phyloP scores from a whole-genome alignment of 148 eudicot species.

The Fallopia convolvulus region DNA sequence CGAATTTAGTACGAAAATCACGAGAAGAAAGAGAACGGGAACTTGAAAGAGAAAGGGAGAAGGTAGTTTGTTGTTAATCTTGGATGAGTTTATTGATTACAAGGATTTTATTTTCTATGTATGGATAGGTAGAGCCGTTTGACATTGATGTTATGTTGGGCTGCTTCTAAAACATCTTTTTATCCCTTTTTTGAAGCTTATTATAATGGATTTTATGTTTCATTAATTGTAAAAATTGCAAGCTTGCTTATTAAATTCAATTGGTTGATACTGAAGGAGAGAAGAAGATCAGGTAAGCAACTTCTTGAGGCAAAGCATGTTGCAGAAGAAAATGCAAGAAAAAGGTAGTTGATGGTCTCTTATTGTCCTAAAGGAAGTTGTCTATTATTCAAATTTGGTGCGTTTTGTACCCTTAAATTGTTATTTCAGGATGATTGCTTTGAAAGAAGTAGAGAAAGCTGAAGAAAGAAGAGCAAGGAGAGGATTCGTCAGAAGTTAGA shows the following conservation, averaged over 20 bases:
- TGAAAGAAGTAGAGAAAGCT: conserved; percentile 53
- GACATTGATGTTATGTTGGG: neutral
- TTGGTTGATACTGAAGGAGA: conserved; percentile 39
- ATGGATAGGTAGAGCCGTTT: neutral
- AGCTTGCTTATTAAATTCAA: conserved; percentile 1
- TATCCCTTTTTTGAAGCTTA: neutral
- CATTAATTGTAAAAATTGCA: neutral
- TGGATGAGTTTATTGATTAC: neutral
- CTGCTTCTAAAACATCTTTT: neutral
- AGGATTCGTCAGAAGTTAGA: conserved; percentile 62
- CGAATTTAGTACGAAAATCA: conserved; percentile 11
- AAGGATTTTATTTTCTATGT: neutral
- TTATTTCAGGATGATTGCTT: conserved; percentile 39
- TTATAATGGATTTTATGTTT: neutral
- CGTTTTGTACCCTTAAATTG: neutral
- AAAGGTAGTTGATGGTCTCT: conserved; percentile 34
- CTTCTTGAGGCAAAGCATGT: conserved; percentile 43
- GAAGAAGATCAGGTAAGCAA: conserved; percentile 57
- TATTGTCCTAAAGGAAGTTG: neutral
- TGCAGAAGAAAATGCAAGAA: conserved; percentile 69
- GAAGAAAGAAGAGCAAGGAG: conserved; percentile 58
- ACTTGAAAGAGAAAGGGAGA: conserved; percentile 48
- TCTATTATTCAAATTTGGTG: neutral
- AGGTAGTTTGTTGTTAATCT: conserved; percentile 32
- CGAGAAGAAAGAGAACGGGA: conserved; percentile 48